Base-by-base conservation (phyloP, 768 basidiomycete species). In the Podaxis rugospora region DNA sequence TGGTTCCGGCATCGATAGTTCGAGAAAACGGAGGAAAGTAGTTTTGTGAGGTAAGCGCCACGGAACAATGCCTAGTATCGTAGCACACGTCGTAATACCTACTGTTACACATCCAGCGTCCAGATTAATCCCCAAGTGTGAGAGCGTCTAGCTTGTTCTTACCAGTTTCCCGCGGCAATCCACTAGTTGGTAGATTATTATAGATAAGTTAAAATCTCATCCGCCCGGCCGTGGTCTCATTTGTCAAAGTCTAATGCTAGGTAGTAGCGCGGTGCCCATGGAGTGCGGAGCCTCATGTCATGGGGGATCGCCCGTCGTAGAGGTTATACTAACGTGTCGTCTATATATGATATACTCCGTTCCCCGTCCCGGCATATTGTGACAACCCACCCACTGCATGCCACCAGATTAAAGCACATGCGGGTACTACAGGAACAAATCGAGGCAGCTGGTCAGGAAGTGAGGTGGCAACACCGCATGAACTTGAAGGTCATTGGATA, bases 171-270 rank as follows among this genome's bases (percentile, higher is more conserved):
- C 21, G 35, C 28, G 32, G 52, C 35, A 36, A n/a, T 36, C 18
- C 52, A 54, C 11, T 37, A 13, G 37, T 21, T 23, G n/a, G 21
- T 18, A 9, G 28, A 50, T 53, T 54, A 36, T 54, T 61, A 39
- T 55, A 35, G 40, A 46, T 25, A n/a, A 53, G 32, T 35, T 10
- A 39, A 37, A 54, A 54, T 13, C 14, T 14, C 57, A 21, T 23
- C 35, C 37, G n/a, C 53, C 49, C 39, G 51, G 40, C 55, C 18
- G 16, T 53, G 28, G 28, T 36, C 40, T 61, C 59, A 61, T 55
- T 61, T 55, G 59, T 61, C 59, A 60, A 61, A 61, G 52, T 55
- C 59, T 61, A 61, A 61, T 46, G 21, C 44, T 47, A n/a, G 25
- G 28, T 36, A 61, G 23, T 9, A 44, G 59, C 51, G 59, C 59